A percentile compares a stretch with the other conserved stretches of the same genome.
Conservation (phyloP, 768 basidiomycete genomes). For the Russula abietina region DNA sequence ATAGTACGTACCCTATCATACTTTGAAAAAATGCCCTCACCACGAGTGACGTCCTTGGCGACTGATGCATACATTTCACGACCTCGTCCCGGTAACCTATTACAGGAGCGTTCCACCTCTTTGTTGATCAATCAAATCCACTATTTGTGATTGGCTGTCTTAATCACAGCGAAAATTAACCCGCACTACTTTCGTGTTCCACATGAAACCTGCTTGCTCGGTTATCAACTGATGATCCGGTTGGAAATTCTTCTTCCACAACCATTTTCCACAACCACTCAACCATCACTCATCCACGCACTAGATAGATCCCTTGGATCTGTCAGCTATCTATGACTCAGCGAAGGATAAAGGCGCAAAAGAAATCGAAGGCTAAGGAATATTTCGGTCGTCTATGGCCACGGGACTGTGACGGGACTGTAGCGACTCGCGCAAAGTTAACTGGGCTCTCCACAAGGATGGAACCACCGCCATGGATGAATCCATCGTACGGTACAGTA, state of each 20-base stretch:
- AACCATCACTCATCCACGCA: too few relatives aligned
- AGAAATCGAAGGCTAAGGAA: not conserved
- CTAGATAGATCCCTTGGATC: too few relatives aligned
- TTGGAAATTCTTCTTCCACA: not conserved
- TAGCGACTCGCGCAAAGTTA: not conserved
- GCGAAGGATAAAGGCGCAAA: not conserved
- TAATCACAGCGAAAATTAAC: not conserved
- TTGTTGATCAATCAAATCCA: not conserved
- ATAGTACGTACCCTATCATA: too few relatives aligned
- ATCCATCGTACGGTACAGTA: not conserved
- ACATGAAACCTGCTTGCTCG: not conserved
- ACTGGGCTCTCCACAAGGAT: not conserved
- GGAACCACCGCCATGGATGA: not conserved
- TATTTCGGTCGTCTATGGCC: not conserved
- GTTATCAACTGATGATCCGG: not conserved
- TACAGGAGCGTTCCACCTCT: too few relatives aligned
- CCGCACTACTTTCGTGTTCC: not conserved
- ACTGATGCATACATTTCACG: too few relatives aligned
- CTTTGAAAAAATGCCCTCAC: too few relatives aligned
- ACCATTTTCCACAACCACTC: too few relatives aligned
- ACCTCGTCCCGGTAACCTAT: not conserved
- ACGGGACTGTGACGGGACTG: not conserved
- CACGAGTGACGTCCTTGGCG: too few relatives aligned
- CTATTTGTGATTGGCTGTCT: not conserved
- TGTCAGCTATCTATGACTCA: not conserved